Evolutionary conservation across 768 basidiomycete genomes (phyloP).

Genomic region (Amanita inopinata): DNA sequence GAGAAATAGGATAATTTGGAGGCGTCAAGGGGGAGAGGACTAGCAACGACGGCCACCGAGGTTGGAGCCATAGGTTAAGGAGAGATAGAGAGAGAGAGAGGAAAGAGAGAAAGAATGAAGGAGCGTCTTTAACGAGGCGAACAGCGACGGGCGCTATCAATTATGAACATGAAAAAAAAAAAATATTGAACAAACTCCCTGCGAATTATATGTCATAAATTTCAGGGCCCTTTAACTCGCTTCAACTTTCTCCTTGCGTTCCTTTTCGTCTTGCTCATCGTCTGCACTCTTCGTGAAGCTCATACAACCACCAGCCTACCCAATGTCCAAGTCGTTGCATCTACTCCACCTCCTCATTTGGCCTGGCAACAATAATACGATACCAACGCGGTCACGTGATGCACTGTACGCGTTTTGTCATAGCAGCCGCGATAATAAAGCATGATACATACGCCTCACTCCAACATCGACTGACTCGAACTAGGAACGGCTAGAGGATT

Average conservation of each 20-base stretch:
- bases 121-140: background rate
- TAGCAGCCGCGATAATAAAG: too few relatives aligned
- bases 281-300: too few relatives aligned
- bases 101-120: constrained; percentile 12
- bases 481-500: too few relatives aligned
- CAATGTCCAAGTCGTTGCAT: too few relatives aligned
- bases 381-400: background rate
- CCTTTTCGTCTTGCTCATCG: too few relatives aligned
- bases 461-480: too few relatives aligned
- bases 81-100: constrained; percentile 11
- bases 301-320: too few relatives aligned
- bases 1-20: constrained; percentile 39
- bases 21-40: constrained; percentile 19
- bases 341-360: too few relatives aligned
- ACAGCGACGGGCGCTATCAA: background rate
- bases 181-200: background rate
- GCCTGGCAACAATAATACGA: too few relatives aligned
- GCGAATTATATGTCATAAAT: too few relatives aligned
- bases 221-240: constrained; percentile 2
- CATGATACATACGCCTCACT: background rate
- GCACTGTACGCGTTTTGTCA: too few relatives aligned
- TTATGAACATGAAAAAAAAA: background rate
- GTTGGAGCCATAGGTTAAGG: constrained; percentile 16
- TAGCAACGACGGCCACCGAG: constrained; percentile 27
- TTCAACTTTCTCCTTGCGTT: too few relatives aligned